These are phyloP conservation scores for Fusarium lyarnte DNA, from an alignment of 2,329 filamentous ascomycete genomes.

Conservation along the genomic window DNA sequence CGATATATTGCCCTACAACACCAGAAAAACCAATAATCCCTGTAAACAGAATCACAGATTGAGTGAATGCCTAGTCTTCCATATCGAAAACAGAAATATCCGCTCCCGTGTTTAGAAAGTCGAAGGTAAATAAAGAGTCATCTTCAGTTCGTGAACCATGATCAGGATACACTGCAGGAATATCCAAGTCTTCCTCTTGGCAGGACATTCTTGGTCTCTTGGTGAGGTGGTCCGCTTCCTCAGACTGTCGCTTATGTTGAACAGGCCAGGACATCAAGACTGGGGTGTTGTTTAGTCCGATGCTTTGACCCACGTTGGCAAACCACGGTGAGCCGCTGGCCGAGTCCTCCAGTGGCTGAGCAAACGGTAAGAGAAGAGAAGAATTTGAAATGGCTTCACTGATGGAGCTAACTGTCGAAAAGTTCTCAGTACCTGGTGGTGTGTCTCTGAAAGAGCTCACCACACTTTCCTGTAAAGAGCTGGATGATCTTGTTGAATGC, in stretches of 20 bases:
- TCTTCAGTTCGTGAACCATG: constrained; percentile 31
- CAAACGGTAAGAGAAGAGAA: constrained; percentile 34
- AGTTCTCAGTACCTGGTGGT: constrained; percentile 31
- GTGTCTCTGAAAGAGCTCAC: constrained; percentile 37
- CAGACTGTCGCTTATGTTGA: constrained; percentile 38
- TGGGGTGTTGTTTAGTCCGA: not conserved
- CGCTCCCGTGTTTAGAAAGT: constrained; percentile 32
- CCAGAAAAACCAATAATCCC: not conserved
- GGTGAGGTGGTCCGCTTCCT: constrained; percentile 9
- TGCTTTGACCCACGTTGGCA: not conserved
- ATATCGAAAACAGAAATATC: constrained; percentile 40
- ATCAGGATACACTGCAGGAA: constrained; percentile 34
- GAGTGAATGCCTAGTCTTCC: constrained; percentile 26
- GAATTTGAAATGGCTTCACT: constrained; percentile 18
- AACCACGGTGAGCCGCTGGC: constrained; percentile 26
- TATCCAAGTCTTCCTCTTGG: constrained; percentile 37
- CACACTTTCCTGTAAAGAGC: constrained; percentile 28
- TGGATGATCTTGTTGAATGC: constrained; percentile 35
- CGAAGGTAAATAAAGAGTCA: constrained; percentile 39
- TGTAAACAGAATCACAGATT: not conserved
- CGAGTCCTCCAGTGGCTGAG: constrained; percentile 31
- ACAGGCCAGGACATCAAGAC: constrained; percentile 25
- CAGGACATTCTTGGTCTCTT: constrained; percentile 37
- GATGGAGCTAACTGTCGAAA: constrained; percentile 22
- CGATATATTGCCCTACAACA: not conserved